Evolutionary conservation across 192 early-diverging fungal genomes (phyloP).

Genomic region (Chytriomyces sp.): DNA sequence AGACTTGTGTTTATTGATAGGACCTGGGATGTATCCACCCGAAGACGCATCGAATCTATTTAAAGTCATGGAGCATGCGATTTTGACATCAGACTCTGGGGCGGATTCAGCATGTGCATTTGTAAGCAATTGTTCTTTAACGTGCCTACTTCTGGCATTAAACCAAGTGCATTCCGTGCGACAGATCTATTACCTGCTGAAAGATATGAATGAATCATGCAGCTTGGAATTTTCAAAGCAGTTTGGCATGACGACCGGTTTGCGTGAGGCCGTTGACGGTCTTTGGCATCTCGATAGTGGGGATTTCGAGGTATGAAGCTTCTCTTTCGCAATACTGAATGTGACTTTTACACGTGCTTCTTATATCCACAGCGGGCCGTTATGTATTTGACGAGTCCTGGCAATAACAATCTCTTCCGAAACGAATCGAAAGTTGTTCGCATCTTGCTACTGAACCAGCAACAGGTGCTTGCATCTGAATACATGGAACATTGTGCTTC

Average conservation of each 20-base stretch:
- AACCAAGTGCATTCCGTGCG: too few relatives aligned
- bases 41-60: too few relatives aligned
- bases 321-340: too few relatives aligned
- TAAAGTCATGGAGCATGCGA: too few relatives aligned
- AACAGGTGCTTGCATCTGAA: background rate
- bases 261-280: background rate
- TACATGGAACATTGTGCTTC: background rate
- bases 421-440: background rate
- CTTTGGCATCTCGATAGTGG: constrained; percentile 12
- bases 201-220: background rate
- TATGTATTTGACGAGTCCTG: constrained; percentile 6
- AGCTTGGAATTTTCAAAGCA: background rate
- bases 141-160: too few relatives aligned
- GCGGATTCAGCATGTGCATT: too few relatives aligned
- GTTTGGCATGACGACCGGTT: background rate
- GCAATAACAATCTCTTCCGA: background rate
- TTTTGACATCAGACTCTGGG: too few relatives aligned
- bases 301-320: background rate
- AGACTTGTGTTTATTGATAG: too few relatives aligned
- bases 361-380: background rate
- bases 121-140: too few relatives aligned
- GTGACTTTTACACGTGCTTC: too few relatives aligned
- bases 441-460: background rate
- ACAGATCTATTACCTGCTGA: constrained; percentile 15
- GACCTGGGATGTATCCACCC: too few relatives aligned